Evolutionary conservation across 495 filamentous ascomycete species (phyloP), one percentile per base, ranked within the genome.

Genomic region (Hyaloscypha variabilis): DNA sequence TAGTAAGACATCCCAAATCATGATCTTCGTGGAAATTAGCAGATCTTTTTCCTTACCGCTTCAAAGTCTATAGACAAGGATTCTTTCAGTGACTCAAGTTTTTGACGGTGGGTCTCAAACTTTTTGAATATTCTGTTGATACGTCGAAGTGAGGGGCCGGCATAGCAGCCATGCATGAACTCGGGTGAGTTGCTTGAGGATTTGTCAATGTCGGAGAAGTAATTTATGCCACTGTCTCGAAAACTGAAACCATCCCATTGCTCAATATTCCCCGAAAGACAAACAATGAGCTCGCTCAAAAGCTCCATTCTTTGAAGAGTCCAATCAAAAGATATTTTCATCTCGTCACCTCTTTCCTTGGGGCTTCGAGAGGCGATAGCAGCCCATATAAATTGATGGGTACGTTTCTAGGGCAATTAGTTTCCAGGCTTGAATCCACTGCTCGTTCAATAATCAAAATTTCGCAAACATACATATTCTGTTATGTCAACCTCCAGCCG

Each of bases 161-260:
- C n/a, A n/a, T n/a, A n/a, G n/a, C n/a, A n/a, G n/a, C n/a, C n/a
- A n/a, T n/a, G n/a, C n/a, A n/a, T n/a, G n/a, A n/a, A n/a, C n/a
- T n/a, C n/a, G n/a, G n/a, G 60, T 13, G 46, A 55, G 50, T 63
- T 63, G 30, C 58, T 49, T 50, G 39, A 36, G 25, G 50, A 61
- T 17, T 61, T 24, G 28, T 61, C 36, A 19, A 61, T 34, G 26
- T 63, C 60, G 23, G 60, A 63, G 30, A 63, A 63, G 28, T 63
- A 63, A 4, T 28, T 28, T 14, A 63, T 36, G 54, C 54, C 60
- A 4, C 46, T 23, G 31, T 55, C 25, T 23, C 3, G 14, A 2
- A 26, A 63, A 3, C 34, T 53, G 21, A 63, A 63, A 2, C 14
- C 19, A 8, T 53, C 21, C 60, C 46, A 63, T 53, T 53, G 3